Base-by-base conservation (phyloP, 352 stramenopile genomes). In the Pythium graminicola region DNA sequence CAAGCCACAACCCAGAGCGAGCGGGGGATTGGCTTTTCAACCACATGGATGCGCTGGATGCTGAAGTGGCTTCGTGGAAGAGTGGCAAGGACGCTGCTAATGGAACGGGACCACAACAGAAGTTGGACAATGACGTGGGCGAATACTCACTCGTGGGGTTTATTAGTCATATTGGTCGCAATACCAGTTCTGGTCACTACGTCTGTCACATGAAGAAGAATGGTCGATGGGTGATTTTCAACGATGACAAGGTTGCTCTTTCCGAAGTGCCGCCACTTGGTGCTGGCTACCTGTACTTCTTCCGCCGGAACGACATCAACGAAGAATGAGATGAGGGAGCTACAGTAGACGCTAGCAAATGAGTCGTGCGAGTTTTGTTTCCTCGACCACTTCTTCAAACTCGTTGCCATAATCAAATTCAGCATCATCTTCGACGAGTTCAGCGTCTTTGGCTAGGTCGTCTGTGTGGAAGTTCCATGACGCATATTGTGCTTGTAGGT, bases 11-110 rank as follows among this genome's bases (percentile, higher is more conserved):
- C 60, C 75, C 88, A 1, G 96, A 99, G 57, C 80, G 89, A 40
- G 96, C 96, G 1, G 95, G 93, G 22, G 96, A 99, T 70, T 99
- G 96, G 96, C 70, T 99, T 14, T 99, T 99, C 67, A 97, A 85
- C 62, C 93, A 98, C 73, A 98, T 98, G 78, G 85, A 98, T 38
- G 81, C 98, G 64, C 69, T 98, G 33, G 93, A 99, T 53, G 65
- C 58, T 9, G 89, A 93, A 19, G 95, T 98, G 28, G 82, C 86
- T 17, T 62, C 84, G 32, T 88, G 96, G 50, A 72, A 95, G 51
- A 76, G 65, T 33, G 50, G 44, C 22, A 54, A 46, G 13, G 51
- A 66, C 11, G 44, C 43, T 6, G 28, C 45, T 26, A 41, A 51
- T 46, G 58, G 50, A 13, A 31, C 6, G 27, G 51, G 48, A 16